Evolutionary conservation across 2,329 filamentous ascomycete species (phyloP), one percentile per base, ranked within the genome.

Genomic region (Ilyonectria robusta): DNA sequence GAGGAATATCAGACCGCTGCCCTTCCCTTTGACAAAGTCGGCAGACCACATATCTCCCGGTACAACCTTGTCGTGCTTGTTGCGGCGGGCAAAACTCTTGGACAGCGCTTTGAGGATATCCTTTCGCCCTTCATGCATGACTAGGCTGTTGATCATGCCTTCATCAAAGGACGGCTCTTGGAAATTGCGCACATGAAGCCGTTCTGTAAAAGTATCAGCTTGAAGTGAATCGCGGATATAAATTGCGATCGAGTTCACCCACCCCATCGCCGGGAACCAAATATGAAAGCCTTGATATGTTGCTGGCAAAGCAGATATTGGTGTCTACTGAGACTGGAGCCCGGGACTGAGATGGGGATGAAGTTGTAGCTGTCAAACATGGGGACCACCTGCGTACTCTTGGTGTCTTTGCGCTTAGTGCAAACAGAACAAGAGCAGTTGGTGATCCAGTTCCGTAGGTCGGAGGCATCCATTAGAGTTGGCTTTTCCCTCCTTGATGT

Each of bases 71-170:
- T 63, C 71, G 23, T 67, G 53, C 15, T 69, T 67, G 19, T 77
- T 70, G 11, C 61, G n/a, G 6, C 75, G 68, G 0, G 69, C 66
- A 46, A 74, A 78, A 19, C 73, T 77, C 47, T 77, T 78, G 1
- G 54, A 37, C 3, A 66, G 47, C 13, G 51, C 56, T 35, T 54
- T 66, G 37, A 62, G 33, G 3, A 57, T 23, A 15, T 33, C 26
- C 13, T 59, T 61, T 4, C 35, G 42, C 8, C n/a, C 8, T 0
- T 61, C 29, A 1, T 77, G 70, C 77, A 81, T 80, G 10, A 79
- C 78, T 0, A 80, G 62, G 2, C 68, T 63, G 4, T 77, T 62
- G 11, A 81, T 76, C 69, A 80, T 71, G 9, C 63, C 48, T n/a
- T 73, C 62, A 1, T 80, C 68, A 60, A 77, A 78, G 1, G 60